Evolutionary conservation across 1,284 basidiomycete species (phyloP), one percentile per base, ranked within the genome.

Genomic region (Hypsizygus ulmarius): DNA sequence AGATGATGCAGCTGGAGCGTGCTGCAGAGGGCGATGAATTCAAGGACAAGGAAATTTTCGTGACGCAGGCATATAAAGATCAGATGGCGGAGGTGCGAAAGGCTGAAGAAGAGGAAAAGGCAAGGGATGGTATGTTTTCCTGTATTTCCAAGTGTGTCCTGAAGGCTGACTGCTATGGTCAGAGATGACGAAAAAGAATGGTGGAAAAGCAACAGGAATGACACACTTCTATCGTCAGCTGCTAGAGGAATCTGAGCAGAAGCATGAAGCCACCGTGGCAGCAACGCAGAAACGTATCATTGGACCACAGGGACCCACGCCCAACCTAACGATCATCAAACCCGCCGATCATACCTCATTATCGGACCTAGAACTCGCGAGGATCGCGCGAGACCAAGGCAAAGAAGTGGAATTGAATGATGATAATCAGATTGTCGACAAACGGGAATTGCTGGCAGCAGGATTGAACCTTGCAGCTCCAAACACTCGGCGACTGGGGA

Each of bases 351-450:
- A 82, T 60, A 69, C 70, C 0, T 72, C 79, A 38, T 64, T 76
- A 54, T 81, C 87, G 27, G 92, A 93, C 66, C 63, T 78, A 45
- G 86, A 87, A 63, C 76, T 87, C 34, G 91, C 86, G 34, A 79
- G 71, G 53, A 65, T 77, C 46, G 88, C 87, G 11, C 72, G 75
- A 50, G 80, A 77, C 42, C 75, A 87, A 57, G 95, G 94, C 14
- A 88, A 90, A 65, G 77, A 84, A n/a, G 87, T 99, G 34, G 95
- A 97, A 66, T 73, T 98, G 42, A 99, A 99, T 67, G 97, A 99
- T 65, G 95, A 98, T 59, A 94, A 94, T 60, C 90, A 97, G 66
- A 92, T 99, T 42, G 89, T 99, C 42, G 96, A 99, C 74, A 94
- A 96, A 63, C 87, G 95, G 47, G 90, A 96, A 37, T 74, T 99